Evolutionary conservation across 345 rosid species (phyloP).

Genomic region (Kandelia obovata): DNA sequence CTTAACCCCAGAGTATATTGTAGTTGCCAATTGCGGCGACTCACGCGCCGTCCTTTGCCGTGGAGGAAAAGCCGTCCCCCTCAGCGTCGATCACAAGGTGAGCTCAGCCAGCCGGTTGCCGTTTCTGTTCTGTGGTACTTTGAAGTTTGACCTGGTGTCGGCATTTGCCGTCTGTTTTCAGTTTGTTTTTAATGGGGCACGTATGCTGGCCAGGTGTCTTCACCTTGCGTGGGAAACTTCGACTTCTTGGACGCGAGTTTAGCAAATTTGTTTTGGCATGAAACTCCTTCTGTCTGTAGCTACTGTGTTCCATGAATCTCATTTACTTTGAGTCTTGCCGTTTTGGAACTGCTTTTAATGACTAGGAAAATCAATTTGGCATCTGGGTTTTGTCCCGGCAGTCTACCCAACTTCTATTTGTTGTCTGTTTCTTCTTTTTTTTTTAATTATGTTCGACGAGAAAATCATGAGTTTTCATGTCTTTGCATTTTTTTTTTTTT

Average conservation of each 20-base stretch:
- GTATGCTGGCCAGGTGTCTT: no score
- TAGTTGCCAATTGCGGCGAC: constrained; percentile 63
- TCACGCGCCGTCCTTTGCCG: constrained; percentile 68
- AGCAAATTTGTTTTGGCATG: neutral
- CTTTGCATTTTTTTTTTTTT: no score
- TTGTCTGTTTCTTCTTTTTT: no score
- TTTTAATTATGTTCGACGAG: no score
- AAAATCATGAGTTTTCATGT: no score
- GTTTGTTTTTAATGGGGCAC: neutral
- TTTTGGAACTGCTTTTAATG: no score
- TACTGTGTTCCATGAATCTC: no score
- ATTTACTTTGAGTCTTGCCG: no score
- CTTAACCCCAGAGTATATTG: constrained; percentile 33
- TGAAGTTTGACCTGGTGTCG: neutral
- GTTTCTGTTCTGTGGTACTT: neutral
- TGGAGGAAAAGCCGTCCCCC: constrained; percentile 43
- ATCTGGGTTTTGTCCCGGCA: no score
- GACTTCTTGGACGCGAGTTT: neutral
- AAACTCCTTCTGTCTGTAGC: neutral
- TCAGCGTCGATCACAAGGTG: constrained; percentile 59
- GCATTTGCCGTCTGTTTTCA: constrained; percentile 8
- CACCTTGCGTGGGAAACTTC: neutral
- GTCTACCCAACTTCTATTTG: no score
- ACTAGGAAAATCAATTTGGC: no score
- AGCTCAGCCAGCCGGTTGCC: neutral